phyloP scores from a whole-genome alignment of 345 rosid genomes.

The Gossypium anomalum region DNA sequence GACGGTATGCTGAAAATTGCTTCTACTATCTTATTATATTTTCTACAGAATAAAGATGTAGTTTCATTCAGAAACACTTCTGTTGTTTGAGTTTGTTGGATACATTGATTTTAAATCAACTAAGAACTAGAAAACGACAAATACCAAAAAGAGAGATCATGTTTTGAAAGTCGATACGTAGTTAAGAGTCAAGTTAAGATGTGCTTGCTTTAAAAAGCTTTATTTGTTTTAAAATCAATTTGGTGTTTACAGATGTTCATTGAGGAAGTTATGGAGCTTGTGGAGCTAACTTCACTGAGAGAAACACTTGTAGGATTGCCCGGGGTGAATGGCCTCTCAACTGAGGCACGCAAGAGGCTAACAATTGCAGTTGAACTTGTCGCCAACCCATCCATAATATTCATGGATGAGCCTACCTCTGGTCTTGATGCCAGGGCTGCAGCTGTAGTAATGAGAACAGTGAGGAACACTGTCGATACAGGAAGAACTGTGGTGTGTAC shows the following conservation, averaged over 20 bases:
- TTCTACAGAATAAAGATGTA: too few species aligned
- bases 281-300: constrained; percentile 46
- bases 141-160: too few species aligned
- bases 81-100: too few species aligned
- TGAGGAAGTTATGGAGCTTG: constrained; percentile 75
- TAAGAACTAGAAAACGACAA: too few species aligned
- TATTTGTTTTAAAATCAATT: neutral
- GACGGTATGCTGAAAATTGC: constrained; percentile 32
- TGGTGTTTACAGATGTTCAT: constrained; percentile 44
- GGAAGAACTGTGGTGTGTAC: constrained; percentile 72
- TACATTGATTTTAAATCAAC: too few species aligned
- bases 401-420: constrained; percentile 77
- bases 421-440: constrained; percentile 74
- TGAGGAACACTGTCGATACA: constrained; percentile 63
- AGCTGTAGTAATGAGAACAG: constrained; percentile 70
- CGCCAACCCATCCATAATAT: constrained; percentile 62
- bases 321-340: constrained; percentile 57
- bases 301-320: constrained; percentile 60
- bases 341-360: constrained; percentile 59
- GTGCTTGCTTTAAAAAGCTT: neutral
- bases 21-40: neutral
- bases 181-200: too few species aligned
- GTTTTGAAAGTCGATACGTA: too few species aligned
- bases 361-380: constrained; percentile 69
- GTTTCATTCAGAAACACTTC: too few species aligned